These are phyloP conservation scores for Nemania serpens DNA, from an alignment of 2,329 filamentous ascomycete genomes.

Conservation along the genomic window DNA sequence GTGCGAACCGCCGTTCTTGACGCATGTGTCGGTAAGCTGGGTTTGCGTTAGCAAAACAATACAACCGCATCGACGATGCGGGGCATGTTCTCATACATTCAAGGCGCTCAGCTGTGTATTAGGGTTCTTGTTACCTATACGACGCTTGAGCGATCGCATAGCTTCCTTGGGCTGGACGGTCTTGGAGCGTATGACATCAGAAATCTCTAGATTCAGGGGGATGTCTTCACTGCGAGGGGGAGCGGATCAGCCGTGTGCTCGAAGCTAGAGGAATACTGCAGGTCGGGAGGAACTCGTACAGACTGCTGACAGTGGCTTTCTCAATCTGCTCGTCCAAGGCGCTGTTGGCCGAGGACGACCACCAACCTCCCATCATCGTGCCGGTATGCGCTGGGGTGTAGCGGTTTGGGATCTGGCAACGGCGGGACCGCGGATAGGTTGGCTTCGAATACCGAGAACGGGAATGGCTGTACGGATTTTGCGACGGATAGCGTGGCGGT, in stretches of 20 bases:
- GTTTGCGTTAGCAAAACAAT: slow-evolving; percentile 18
- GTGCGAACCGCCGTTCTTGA: slow-evolving; percentile 96
- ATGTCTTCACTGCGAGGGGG: slow-evolving; percentile 77
- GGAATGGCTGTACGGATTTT: background rate
- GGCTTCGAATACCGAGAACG: background rate
- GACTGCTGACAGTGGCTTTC: slow-evolving; percentile 88
- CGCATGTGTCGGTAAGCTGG: slow-evolving; percentile 92
- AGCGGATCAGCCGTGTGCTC: slow-evolving; percentile 2
- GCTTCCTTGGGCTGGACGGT: slow-evolving; percentile 97
- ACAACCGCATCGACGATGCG: slow-evolving; percentile 26
- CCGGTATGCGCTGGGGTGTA: slow-evolving; percentile 8
- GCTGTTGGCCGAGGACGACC: slow-evolving; percentile 89
- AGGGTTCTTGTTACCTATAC: slow-evolving; percentile 96
- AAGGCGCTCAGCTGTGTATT: slow-evolving; percentile 95
- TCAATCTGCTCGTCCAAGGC: slow-evolving; percentile 97
- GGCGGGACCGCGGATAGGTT: background rate
- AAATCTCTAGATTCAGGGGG: slow-evolving; percentile 95
- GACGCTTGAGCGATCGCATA: slow-evolving; percentile 92
- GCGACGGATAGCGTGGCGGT: background rate
- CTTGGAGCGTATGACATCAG: slow-evolving; percentile 95
- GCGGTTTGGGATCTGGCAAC: background rate
- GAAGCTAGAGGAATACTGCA: background rate
- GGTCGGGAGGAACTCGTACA: slow-evolving; percentile 62
- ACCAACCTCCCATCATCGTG: slow-evolving; percentile 81
- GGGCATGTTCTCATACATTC: slow-evolving; percentile 62